Evolutionary conservation across 1,139 yeast genomes (phyloP), one percentile per base, ranked within the genome.

Genomic region (Pichia norvegensis): DNA sequence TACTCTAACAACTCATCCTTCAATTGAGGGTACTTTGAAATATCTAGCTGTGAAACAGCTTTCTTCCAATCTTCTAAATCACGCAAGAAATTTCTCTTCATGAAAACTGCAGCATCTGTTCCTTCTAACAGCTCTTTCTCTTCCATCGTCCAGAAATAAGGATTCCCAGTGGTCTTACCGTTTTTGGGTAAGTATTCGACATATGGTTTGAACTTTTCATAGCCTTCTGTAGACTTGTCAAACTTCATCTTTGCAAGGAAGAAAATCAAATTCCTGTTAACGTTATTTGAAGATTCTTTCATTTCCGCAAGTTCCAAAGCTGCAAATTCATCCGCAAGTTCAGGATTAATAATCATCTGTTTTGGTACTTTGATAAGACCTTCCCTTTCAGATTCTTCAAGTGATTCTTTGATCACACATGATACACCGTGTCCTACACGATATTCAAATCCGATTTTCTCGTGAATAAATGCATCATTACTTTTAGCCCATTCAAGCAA

Each of bases 111-210:
- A 23, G 78, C 60, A 57, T 81, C 84, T 1, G 95, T 81, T 0
- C 90, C 94, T 40, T 70, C 67, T 9, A 87, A 62, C 6, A 57
- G 33, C 2, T 64, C 61, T 50, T 75, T 67, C 40, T 82, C 84
- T 6, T 65, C 65, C 0, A 70, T 62, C 16, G 65, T 63, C 86
- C 90, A 86, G 48, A 76, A 76, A 45, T 77, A 74, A 1, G 95
- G 94, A 6, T 81, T 70, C 33, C 72, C 71, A 25, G 78, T 70
- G 14, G 69, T 66, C 3, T 57, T 56, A 4, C 74, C 67, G 2
- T 60, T 51, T 4, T 43, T 25, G 0, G 95, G 95, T 23, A 87
- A 68, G n/a, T 73, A 60, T 25, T 68, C 62, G 31, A 86, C 59
- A 57, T 85, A 88, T 0, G 81, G 76, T 47, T 55, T 37, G 36